A percentile compares a stretch with the other conserved stretches of the same genome.
Evolutionary conservation across 306 rosid species (phyloP).

Genomic region (Ormosia semicastrata): DNA sequence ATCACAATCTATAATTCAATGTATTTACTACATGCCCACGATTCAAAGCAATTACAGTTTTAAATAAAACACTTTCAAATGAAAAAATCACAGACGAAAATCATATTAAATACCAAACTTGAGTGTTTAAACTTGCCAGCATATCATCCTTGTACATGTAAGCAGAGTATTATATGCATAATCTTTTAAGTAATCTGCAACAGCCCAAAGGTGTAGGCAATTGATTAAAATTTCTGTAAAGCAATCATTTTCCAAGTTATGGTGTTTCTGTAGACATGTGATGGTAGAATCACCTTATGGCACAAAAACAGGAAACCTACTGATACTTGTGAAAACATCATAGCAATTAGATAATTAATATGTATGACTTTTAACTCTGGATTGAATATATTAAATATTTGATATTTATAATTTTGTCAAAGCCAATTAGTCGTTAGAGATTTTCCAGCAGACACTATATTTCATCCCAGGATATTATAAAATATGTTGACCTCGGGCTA

Average conservation of each 20-base stretch:
- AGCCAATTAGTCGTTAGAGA: background rate
- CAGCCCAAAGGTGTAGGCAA: background rate
- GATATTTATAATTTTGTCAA: background rate
- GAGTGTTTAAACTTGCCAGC: background rate
- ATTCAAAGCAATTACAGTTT: background rate
- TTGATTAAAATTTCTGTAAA: background rate
- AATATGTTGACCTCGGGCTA: background rate
- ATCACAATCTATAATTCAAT: background rate
- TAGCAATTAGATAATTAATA: background rate
- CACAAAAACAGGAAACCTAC: background rate
- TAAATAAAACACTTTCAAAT: background rate
- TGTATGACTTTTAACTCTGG: background rate
- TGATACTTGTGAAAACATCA: background rate
- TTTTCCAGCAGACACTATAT: background rate
- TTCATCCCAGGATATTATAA: background rate
- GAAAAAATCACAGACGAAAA: background rate
- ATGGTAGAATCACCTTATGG: background rate
- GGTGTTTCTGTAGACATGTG: background rate
- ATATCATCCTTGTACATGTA: background rate
- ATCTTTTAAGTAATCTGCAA: background rate
- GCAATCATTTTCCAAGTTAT: background rate
- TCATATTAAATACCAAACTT: background rate
- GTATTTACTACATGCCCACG: background rate
- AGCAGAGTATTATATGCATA: background rate
- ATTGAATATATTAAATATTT: background rate